phyloP scores from a whole-genome alignment of 495 filamentous ascomycete genomes.

The Pyrenula aspistea region DNA sequence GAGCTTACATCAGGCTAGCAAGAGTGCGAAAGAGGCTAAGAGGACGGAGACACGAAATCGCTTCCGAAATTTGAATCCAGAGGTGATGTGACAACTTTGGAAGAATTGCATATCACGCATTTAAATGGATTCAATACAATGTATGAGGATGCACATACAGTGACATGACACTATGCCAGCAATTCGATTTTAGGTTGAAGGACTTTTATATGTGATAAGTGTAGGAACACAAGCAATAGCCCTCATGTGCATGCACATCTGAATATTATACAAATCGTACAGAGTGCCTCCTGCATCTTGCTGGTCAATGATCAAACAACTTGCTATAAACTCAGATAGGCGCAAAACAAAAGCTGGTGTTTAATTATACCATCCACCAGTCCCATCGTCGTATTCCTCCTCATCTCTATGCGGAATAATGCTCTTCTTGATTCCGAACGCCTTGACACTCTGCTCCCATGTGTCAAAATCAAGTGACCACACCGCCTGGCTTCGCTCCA shows the following conservation, averaged over 20 bases:
- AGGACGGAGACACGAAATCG: too few species aligned
- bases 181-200: too few species aligned
- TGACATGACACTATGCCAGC: too few species aligned
- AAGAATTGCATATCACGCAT: too few species aligned
- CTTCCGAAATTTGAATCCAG: slow-evolving; percentile 69
- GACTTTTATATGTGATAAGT: too few species aligned
- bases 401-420: slow-evolving; percentile 78
- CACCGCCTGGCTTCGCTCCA: slow-evolving; percentile 69
- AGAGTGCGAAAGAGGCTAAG: not conserved
- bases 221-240: too few species aligned
- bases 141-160: too few species aligned
- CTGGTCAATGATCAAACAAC: not conserved
- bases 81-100: slow-evolving; percentile 71
- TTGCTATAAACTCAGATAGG: too few species aligned
- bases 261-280: not conserved
- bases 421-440: slow-evolving; percentile 59
- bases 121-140: too few species aligned
- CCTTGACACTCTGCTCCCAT: slow-evolving; percentile 64
- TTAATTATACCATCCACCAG: slow-evolving; percentile 58
- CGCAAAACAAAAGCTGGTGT: too few species aligned
- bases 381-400: slow-evolving; percentile 38
- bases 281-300: not conserved
- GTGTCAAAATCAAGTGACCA: slow-evolving; percentile 71
- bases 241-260: too few species aligned
- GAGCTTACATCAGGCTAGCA: not conserved